Conservation (phyloP, 768 basidiomycete species). For the Termitomyces sp. region DNA sequence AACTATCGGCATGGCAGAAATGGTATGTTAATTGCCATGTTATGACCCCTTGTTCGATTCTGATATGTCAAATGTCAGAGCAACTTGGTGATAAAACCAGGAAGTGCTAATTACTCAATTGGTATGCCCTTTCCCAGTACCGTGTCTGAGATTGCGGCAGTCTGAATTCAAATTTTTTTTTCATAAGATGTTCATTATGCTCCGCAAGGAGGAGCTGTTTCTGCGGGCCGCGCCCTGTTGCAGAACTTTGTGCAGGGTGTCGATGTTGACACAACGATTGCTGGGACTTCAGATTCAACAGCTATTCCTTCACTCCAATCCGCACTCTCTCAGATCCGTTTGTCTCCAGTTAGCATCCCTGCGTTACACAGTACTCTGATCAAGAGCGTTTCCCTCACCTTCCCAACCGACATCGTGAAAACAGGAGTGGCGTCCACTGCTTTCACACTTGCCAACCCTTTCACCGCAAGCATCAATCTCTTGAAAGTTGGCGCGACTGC, state of each 20-base stretch:
- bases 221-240: slow-evolving; percentile 51
- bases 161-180: background rate
- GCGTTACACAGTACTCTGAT: slow-evolving; percentile 61
- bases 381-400: slow-evolving; percentile 45
- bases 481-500: slow-evolving; percentile 49
- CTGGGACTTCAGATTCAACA: slow-evolving; percentile 52
- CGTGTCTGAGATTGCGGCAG: background rate
- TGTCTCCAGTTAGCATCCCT: slow-evolving; percentile 61
- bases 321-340: slow-evolving; percentile 54
- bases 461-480: slow-evolving; percentile 67
- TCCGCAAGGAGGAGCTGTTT: slow-evolving; percentile 47
- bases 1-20: slow-evolving; percentile 52
- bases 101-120: slow-evolving; percentile 50
- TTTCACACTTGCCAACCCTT: slow-evolving; percentile 61
- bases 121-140: slow-evolving; percentile 25
- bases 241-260: slow-evolving; percentile 69
- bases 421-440: slow-evolving; percentile 55
- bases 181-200: slow-evolving; percentile 54
- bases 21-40: slow-evolving; percentile 29
- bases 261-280: slow-evolving; percentile 48
- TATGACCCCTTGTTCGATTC: background rate
- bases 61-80: slow-evolving; percentile 26
- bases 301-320: slow-evolving; percentile 54
- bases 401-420: slow-evolving; percentile 57
- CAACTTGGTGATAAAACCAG: slow-evolving; percentile 55